These are phyloP conservation scores for Dendrobium nobile DNA, from an alignment of 106 monocot species.

Conservation along the genomic window DNA sequence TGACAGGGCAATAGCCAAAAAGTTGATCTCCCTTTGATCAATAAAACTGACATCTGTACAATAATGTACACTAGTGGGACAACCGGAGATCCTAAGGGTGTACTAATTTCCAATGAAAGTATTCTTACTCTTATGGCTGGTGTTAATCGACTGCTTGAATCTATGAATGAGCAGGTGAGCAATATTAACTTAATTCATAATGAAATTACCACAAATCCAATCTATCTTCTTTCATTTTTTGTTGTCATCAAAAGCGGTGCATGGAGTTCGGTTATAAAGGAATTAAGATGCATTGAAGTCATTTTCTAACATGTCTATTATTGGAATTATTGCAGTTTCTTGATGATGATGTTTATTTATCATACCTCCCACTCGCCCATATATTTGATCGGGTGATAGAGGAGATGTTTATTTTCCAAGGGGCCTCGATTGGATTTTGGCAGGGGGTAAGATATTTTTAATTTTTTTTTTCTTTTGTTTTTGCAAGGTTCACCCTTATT, in stretches of 20 bases:
- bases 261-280: not conserved
- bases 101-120: slow-evolving; percentile 80
- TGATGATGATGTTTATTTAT: slow-evolving; percentile 66
- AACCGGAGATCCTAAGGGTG: slow-evolving; percentile 98
- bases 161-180: slow-evolving; percentile 49
- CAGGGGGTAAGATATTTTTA: slow-evolving; percentile 49
- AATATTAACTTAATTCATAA: not conserved
- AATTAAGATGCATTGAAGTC: not conserved
- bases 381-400: slow-evolving; percentile 94
- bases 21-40: slow-evolving; percentile 53
- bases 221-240: not conserved
- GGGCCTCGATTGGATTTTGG: slow-evolving; percentile 96
- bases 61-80: slow-evolving; percentile 99
- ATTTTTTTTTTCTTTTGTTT: not conserved
- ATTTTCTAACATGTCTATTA: not conserved
- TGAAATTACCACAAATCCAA: not conserved
- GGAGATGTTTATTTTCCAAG: slow-evolving; percentile 76
- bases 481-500: slow-evolving; percentile 1
- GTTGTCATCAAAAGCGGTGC: not conserved
- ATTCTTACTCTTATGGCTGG: slow-evolving; percentile 70
- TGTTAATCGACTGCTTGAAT: slow-evolving; percentile 29
- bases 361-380: slow-evolving; percentile 95
- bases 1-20: slow-evolving; percentile 58
- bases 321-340: slow-evolving; percentile 35
- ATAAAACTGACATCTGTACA: slow-evolving; percentile 72